Percentiles rank a stretch among this genome's conserved stretches.
These are phyloP conservation scores for Aureobasidium lini DNA, from an alignment of 2,329 filamentous ascomycete species.

Conservation along the genomic window DNA sequence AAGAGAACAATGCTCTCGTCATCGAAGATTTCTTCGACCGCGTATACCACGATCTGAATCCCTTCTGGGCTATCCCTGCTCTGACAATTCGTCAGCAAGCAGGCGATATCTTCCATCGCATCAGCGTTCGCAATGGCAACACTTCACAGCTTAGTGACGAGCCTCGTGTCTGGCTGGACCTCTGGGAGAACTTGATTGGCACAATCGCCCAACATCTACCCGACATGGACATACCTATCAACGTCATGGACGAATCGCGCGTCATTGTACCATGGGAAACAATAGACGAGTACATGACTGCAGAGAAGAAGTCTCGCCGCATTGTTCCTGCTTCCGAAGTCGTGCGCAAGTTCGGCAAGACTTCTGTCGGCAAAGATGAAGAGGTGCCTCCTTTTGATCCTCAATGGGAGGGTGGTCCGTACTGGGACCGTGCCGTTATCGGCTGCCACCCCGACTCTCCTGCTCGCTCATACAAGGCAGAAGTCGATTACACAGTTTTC, in stretches of 20 bases:
- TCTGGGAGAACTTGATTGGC: slow-evolving; percentile 35
- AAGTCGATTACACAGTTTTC: slow-evolving; percentile 32
- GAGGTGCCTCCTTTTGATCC: slow-evolving; percentile 24
- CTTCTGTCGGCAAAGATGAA: slow-evolving; percentile 23
- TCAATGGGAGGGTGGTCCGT: slow-evolving; percentile 28
- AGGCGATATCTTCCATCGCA: slow-evolving; percentile 29
- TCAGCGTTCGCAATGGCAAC: slow-evolving; percentile 36
- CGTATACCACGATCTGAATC: slow-evolving; percentile 42
- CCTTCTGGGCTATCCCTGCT: slow-evolving; percentile 42
- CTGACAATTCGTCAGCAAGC: slow-evolving; percentile 36
- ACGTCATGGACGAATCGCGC: slow-evolving; percentile 43
- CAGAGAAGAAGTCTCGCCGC: slow-evolving; percentile 25
- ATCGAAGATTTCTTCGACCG: slow-evolving; percentile 46
- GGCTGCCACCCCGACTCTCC: slow-evolving; percentile 35
- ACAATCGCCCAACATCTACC: slow-evolving; percentile 33
- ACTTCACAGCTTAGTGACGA: slow-evolving; percentile 15
- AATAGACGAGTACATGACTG: slow-evolving; percentile 32
- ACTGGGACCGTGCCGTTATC: slow-evolving; percentile 36
- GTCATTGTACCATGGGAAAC: slow-evolving; percentile 42
- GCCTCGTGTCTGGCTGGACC: slow-evolving; percentile 30
- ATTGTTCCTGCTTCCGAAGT: slow-evolving; percentile 25
- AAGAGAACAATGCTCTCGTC: slow-evolving; percentile 34
- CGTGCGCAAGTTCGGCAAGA: slow-evolving; percentile 23
- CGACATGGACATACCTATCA: slow-evolving; percentile 41
- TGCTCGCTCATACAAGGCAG: slow-evolving; percentile 26